Evolutionary conservation across 2,329 filamentous ascomycete genomes (phyloP), one percentile per base, ranked within the genome.

Genomic region (Trichophyton benhamiae): DNA sequence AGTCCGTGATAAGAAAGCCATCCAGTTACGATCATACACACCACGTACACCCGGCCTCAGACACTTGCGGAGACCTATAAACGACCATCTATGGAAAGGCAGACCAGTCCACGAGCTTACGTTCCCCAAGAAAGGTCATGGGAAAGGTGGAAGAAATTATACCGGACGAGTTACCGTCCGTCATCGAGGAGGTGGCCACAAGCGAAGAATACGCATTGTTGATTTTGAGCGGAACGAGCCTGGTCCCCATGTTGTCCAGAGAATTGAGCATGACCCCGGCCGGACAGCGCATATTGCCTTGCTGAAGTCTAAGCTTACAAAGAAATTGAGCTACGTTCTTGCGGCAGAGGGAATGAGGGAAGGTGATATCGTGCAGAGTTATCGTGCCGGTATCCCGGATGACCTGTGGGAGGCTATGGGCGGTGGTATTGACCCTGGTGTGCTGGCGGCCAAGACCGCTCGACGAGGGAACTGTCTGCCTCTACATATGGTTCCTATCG

Each of bases 1-100:
- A 2, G 69, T 72, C n/a, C 73, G 73, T 22, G 72, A 76, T 61
- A 72, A 76, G 30, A 67, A 66, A 48, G 76, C 72, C 63, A 68
- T 76, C 17, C 76, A 80, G 52, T 73, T 97, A 74, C 86, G 89
- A 68, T 94, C 88, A 60, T 99, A 96, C 76, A 97, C 89, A 74
- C 94, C 94, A 41, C 86, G 90, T 68, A 96, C 94, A 0, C 92
- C 92, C 11, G 94, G 94, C 82, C 76, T 95, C 63, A 86, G 94
- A 70, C 94, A 99, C 82, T 79, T 99, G 66, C 88, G 87, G 74
- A 84, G 94, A 49, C 91, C 94, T 13, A 87, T 96, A 76, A 97
- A 97, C 76, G 91, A 96, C 70, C 94, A 99, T 75, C 79, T 99
- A 53, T 97, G 90, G 90, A 96, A 95, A 76, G 94, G 94, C 62